Conservation (phyloP, 352 stramenopile genomes). For the Phytophthora meadii region DNA sequence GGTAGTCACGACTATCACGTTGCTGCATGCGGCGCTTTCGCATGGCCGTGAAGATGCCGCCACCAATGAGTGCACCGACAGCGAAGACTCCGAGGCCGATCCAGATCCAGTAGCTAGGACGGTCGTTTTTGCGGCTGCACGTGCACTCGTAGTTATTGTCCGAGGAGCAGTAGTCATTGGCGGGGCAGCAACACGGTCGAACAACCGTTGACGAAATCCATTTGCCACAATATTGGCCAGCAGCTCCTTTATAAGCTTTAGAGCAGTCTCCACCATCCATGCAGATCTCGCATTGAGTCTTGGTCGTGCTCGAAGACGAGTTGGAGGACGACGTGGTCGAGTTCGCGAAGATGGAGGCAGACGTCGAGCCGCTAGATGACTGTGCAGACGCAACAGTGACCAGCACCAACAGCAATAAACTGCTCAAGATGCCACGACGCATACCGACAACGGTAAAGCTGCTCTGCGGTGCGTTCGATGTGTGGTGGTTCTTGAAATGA, state of each 20-base stretch:
- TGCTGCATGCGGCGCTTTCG: conserved; percentile 45
- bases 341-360: conserved; percentile 25
- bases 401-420: conserved; percentile 13
- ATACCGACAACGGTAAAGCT: conserved; percentile 1
- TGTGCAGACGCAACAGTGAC: conserved; percentile 12
- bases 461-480: background rate
- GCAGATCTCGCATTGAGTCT: conserved; percentile 60
- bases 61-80: conserved; percentile 40
- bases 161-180: conserved; percentile 42
- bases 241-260: conserved; percentile 50
- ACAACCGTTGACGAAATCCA: conserved; percentile 50
- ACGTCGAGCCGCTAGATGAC: conserved; percentile 29
- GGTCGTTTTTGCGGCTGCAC: conserved; percentile 35
- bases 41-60: conserved; percentile 42
- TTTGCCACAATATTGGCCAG: conserved; percentile 59
- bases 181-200: conserved; percentile 64
- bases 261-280: conserved; percentile 53
- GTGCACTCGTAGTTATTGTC: conserved; percentile 55
- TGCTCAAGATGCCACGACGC: conserved; percentile 4
- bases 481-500: conserved; percentile 10
- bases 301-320: conserved; percentile 14
- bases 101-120: conserved; percentile 43
- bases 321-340: conserved; percentile 25
- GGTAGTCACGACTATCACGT: conserved; percentile 21
- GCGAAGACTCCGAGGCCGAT: conserved; percentile 39